Percentiles rank a stretch among this genome's conserved stretches.
Evolutionary conservation across 1,139 yeast genomes (phyloP).

Genomic region (Keqinozyma sinolaborantium): DNA sequence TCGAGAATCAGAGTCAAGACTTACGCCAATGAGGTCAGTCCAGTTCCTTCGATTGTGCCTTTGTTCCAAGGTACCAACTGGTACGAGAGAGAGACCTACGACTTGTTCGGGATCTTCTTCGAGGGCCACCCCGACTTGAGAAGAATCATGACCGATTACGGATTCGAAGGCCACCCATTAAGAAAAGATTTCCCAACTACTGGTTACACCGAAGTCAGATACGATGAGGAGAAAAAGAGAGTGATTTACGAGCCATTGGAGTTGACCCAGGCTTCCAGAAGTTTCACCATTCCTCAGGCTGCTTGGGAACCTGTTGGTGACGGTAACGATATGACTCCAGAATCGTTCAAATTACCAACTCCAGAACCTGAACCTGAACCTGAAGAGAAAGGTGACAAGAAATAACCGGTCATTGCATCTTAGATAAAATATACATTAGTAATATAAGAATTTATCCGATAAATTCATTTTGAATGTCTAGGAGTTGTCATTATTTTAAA

Average conservation of each 20-base stretch:
- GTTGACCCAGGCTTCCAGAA: constrained; percentile 88
- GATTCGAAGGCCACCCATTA: constrained; percentile 89
- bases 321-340: constrained; percentile 82
- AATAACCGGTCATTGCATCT: constrained; percentile 11
- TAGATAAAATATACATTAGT: background rate
- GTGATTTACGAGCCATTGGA: constrained; percentile 88
- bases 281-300: constrained; percentile 82
- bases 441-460: no score
- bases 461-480: no score
- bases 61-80: constrained; percentile 81
- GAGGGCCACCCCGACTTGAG: constrained; percentile 89
- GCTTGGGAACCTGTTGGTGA: constrained; percentile 93
- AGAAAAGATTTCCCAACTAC: constrained; percentile 93
- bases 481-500: constrained; percentile 14
- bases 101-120: constrained; percentile 80
- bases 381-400: constrained; percentile 33
- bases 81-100: constrained; percentile 89
- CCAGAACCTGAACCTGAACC: constrained; percentile 74
- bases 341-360: constrained; percentile 72
- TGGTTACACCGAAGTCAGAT: constrained; percentile 86
- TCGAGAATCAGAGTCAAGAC: constrained; percentile 88
- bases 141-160: constrained; percentile 89
- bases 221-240: constrained; percentile 88
- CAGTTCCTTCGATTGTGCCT: constrained; percentile 75
- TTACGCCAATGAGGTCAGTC: constrained; percentile 76